These are phyloP conservation scores for Cicer yamashitae DNA, from an alignment of 306 rosid genomes.

Conservation along the genomic window DNA sequence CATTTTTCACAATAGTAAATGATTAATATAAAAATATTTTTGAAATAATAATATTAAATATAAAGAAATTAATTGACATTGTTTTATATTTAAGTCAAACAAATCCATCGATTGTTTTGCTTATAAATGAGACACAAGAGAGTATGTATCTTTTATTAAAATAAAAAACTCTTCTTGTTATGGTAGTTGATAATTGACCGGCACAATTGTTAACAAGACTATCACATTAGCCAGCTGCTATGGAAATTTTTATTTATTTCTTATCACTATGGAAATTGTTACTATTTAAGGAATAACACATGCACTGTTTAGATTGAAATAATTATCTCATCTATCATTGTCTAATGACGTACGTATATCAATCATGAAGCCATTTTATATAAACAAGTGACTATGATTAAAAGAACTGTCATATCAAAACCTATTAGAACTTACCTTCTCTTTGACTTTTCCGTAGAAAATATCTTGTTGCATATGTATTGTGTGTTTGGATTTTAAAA, in stretches of 20 bases:
- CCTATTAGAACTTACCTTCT: neutral
- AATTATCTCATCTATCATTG: constrained; percentile 8
- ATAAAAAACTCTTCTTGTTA: neutral
- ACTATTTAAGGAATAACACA: constrained; percentile 7
- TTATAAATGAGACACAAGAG: too few relatives aligned
- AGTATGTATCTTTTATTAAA: too few relatives aligned
- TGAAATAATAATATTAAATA: too few relatives aligned
- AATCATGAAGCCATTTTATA: constrained; percentile 18
- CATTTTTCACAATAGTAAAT: too few relatives aligned
- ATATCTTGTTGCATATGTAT: neutral
- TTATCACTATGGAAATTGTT: neutral
- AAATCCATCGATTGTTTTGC: too few relatives aligned
- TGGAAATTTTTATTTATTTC: neutral
- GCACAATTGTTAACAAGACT: constrained; percentile 21
- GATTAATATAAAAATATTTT: too few relatives aligned
- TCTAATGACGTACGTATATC: neutral
- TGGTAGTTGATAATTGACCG: constrained; percentile 22
- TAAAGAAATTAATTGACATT: too few relatives aligned
- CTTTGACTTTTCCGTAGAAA: neutral
- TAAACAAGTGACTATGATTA: constrained; percentile 18
- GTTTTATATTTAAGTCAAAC: too few relatives aligned
- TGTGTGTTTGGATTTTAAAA: too few relatives aligned
- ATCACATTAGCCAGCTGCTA: constrained; percentile 21
- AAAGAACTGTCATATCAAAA: neutral
- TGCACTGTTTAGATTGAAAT: neutral